Conservation (phyloP, 257 asterid species). For the Euphrasia confusa region DNA sequence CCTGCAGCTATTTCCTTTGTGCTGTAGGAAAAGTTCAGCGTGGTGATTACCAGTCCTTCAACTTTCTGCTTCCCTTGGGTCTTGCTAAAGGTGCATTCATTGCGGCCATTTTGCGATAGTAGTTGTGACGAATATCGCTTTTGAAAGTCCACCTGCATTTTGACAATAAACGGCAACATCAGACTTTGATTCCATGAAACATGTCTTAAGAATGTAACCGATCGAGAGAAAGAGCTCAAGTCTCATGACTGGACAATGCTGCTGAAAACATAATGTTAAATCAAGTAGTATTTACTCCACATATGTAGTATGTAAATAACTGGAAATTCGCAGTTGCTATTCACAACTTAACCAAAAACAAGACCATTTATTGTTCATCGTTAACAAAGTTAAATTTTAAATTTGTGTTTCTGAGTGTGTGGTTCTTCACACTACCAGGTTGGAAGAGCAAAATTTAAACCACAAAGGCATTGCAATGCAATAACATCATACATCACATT, state of each 20-base stretch:
- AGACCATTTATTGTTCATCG: background rate
- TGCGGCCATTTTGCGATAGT: slow-evolving; percentile 92
- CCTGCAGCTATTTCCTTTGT: background rate
- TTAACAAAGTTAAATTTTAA: background rate
- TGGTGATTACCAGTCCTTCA: slow-evolving; percentile 71
- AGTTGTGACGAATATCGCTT: slow-evolving; percentile 77
- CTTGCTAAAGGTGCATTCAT: slow-evolving; percentile 71
- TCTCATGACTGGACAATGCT: no score
- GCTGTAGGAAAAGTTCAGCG: slow-evolving; percentile 30
- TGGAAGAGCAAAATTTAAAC: background rate
- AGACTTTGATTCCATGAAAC: background rate
- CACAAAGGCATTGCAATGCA: background rate
- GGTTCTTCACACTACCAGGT: slow-evolving; percentile 3
- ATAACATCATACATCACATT: background rate
- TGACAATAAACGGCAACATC: slow-evolving; percentile 18
- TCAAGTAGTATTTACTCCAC: background rate
- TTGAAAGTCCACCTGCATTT: slow-evolving; percentile 85
- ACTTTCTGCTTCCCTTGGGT: slow-evolving; percentile 91
- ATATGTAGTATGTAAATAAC: background rate
- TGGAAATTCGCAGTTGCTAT: background rate
- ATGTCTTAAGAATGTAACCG: background rate
- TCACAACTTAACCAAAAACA: background rate
- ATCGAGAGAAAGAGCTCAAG: no score
- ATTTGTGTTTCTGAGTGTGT: slow-evolving; percentile 12
- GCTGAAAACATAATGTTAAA: background rate